Conservation (phyloP, 331 rosid species). For the Stylosanthes scabra region DNA sequence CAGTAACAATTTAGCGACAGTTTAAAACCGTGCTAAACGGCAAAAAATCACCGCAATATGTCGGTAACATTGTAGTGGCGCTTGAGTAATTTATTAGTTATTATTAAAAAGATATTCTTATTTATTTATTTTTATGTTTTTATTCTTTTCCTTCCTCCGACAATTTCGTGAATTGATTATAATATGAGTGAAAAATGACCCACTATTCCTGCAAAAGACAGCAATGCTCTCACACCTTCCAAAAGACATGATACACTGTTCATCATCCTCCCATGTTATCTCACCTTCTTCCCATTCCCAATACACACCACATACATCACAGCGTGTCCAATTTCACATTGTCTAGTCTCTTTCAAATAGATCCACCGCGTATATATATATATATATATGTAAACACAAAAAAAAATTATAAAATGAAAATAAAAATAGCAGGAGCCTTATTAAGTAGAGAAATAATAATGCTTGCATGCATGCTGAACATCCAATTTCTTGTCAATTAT, state of each 20-base stretch:
- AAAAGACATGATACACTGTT: slow-evolving; percentile 49
- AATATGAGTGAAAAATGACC: slow-evolving; percentile 39
- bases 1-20: too few species aligned
- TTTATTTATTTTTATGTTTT: neutral
- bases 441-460: slow-evolving; percentile 10
- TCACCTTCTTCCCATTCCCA: slow-evolving; percentile 41
- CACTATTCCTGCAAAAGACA: slow-evolving; percentile 51
- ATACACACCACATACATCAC: slow-evolving; percentile 27
- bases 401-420: neutral
- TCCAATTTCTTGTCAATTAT: too few species aligned
- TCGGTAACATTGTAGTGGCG: too few species aligned
- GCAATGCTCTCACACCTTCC: slow-evolving; percentile 42
- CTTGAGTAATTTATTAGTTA: too few species aligned
- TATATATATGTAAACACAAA: neutral
- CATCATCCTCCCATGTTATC: slow-evolving; percentile 31
- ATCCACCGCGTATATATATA: slow-evolving; percentile 9
- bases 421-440: slow-evolving; percentile 29
- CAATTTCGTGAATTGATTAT: slow-evolving; percentile 32
- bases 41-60: too few species aligned
- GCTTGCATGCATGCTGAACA: too few species aligned
- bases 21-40: too few species aligned
- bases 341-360: slow-evolving; percentile 32
- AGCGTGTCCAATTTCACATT: slow-evolving; percentile 32
- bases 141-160: neutral
- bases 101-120: too few species aligned